phyloP scores from a whole-genome alignment of 345 rosid species.

The Durio zibethinus region DNA sequence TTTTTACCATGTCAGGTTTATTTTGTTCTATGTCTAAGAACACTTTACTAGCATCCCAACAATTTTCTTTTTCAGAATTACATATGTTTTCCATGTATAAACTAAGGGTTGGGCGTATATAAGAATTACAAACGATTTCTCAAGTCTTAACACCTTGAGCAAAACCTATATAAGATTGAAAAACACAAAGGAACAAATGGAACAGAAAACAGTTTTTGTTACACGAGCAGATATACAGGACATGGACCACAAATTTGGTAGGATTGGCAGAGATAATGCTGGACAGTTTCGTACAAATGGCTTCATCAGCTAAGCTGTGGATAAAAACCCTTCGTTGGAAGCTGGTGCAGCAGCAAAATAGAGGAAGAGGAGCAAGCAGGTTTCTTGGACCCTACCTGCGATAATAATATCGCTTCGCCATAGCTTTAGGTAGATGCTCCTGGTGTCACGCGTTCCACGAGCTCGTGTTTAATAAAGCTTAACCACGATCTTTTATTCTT shows the following conservation, averaged over 20 bases:
- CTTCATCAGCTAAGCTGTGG: neutral
- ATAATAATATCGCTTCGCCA: neutral
- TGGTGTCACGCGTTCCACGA: neutral
- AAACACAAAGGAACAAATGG: neutral
- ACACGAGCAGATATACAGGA: neutral
- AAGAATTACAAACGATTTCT: no score
- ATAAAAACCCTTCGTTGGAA: neutral
- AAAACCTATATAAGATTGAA: no score
- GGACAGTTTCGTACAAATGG: neutral
- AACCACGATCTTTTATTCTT: neutral
- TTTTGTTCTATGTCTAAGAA: neutral
- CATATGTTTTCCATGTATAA: neutral
- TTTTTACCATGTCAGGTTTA: neutral
- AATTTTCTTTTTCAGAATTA: neutral
- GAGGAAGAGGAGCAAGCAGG: neutral
- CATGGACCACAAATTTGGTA: neutral
- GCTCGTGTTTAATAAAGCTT: conserved; percentile 3
- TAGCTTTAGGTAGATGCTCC: neutral
- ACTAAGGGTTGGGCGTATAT: no score
- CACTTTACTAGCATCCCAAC: neutral
- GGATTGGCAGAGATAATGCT: neutral
- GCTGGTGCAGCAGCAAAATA: neutral
- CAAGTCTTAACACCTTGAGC: neutral
- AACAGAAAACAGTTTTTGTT: neutral
- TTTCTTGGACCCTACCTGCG: neutral